These are phyloP conservation scores for Eimeria maxima DNA, from an alignment of 169 alveolate genomes.

Conservation along the genomic window DNA sequence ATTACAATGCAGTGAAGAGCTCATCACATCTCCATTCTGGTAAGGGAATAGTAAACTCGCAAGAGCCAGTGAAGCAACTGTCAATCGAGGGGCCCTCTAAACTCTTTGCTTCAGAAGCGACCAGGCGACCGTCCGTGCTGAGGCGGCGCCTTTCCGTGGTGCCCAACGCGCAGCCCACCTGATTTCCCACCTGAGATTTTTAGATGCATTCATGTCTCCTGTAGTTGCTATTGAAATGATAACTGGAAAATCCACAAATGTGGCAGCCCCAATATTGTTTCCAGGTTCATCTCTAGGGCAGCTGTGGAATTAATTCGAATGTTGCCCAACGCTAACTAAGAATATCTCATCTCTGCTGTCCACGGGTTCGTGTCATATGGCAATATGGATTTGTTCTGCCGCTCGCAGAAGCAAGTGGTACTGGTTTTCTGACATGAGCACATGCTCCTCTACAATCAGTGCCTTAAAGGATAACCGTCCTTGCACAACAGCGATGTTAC, in stretches of 20 bases:
- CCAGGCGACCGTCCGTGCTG: conserved; percentile 70
- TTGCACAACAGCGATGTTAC: background rate
- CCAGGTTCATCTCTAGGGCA: conserved; percentile 8
- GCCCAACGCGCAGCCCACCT: conserved; percentile 34
- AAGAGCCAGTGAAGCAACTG: conserved; percentile 28
- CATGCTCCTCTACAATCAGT: background rate
- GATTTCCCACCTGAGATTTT: background rate
- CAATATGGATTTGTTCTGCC: background rate
- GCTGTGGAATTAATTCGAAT: background rate
- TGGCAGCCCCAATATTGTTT: conserved; percentile 13
- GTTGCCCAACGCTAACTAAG: background rate
- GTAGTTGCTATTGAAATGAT: background rate
- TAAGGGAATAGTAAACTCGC: background rate
- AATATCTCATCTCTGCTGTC: background rate
- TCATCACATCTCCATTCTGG: background rate
- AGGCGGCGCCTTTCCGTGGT: conserved; percentile 74
- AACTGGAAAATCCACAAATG: conserved; percentile 7
- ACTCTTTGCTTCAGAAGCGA: background rate
- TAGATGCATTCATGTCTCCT: background rate
- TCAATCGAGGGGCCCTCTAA: conserved; percentile 44
- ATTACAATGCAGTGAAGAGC: conserved; percentile 34
- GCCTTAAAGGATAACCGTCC: background rate
- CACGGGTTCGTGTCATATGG: background rate
- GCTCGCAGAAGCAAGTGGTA: background rate
- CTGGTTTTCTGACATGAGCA: background rate